These are phyloP conservation scores for Raffaelea ambrosiae DNA, from an alignment of 2,329 filamentous ascomycete species.

Conservation along the genomic window DNA sequence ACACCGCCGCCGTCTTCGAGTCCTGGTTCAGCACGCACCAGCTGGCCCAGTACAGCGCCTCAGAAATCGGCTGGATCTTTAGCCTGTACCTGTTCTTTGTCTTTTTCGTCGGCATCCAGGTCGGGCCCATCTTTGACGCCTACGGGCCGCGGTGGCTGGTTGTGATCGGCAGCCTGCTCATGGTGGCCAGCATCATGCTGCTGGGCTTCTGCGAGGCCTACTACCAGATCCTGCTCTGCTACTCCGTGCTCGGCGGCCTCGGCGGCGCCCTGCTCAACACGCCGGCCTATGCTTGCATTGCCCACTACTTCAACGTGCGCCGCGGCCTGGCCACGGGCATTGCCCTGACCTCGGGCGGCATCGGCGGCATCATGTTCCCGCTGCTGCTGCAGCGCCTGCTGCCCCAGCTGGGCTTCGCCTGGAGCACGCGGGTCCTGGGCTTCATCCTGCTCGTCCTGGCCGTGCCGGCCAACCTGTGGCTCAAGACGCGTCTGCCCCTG, in stretches of 20 bases:
- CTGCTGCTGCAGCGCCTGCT: constrained; percentile 37
- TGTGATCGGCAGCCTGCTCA: constrained; percentile 50
- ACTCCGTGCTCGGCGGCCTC: constrained; percentile 63
- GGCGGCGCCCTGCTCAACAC: constrained; percentile 72
- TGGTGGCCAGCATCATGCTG: constrained; percentile 55
- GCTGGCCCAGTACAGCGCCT: constrained; percentile 56
- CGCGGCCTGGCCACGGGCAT: constrained; percentile 73
- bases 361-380: constrained; percentile 60
- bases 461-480: constrained; percentile 37
- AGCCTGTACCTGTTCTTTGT: constrained; percentile 71
- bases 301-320: constrained; percentile 68
- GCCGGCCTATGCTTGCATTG: constrained; percentile 64
- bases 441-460: constrained; percentile 40
- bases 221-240: constrained; percentile 73
- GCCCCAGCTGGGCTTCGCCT: constrained; percentile 37
- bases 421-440: constrained; percentile 40
- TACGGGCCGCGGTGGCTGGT: constrained; percentile 64
- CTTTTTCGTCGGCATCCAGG: constrained; percentile 74
- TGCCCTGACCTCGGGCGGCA: constrained; percentile 62
- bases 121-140: constrained; percentile 74
- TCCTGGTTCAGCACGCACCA: constrained; percentile 68
- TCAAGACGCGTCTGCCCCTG: constrained; percentile 40
- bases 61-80: constrained; percentile 79
- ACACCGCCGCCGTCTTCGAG: constrained; percentile 68
- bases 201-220: constrained; percentile 63